Conservation (phyloP, 345 rosid species). For the Euphorbia tirucalli region DNA sequence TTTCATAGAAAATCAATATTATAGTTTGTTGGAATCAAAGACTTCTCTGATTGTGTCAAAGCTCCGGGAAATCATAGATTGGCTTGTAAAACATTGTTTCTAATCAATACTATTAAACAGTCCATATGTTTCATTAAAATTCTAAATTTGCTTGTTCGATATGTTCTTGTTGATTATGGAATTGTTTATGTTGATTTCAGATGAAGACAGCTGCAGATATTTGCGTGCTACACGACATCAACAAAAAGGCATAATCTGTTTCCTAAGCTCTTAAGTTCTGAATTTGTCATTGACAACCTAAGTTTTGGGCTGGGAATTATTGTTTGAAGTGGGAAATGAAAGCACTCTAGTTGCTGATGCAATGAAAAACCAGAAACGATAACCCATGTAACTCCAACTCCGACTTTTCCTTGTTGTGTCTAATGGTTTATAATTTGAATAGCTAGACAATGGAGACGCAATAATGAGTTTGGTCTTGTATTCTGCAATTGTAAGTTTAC, state of each 20-base stretch:
- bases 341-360: neutral
- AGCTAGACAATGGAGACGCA: neutral
- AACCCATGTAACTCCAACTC: neutral
- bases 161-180: slow-evolving; percentile 9
- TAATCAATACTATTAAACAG: neutral
- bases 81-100: neutral
- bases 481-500: neutral
- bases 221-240: slow-evolving; percentile 73
- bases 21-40: neutral
- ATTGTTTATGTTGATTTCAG: slow-evolving; percentile 39
- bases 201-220: slow-evolving; percentile 95
- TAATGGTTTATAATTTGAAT: neutral
- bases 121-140: neutral
- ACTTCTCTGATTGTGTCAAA: neutral
- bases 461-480: neutral
- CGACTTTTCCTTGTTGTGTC: neutral
- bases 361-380: neutral
- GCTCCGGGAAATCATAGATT: neutral
- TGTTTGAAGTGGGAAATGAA: slow-evolving; percentile 4
- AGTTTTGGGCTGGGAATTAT: neutral
- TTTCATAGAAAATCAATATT: neutral
- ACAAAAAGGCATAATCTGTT: slow-evolving; percentile 39
- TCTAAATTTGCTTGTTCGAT: neutral
- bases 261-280: neutral
- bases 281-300: neutral